phyloP scores from a whole-genome alignment of 2,329 filamentous ascomycete genomes.

The Rachicladosporium sp. region DNA sequence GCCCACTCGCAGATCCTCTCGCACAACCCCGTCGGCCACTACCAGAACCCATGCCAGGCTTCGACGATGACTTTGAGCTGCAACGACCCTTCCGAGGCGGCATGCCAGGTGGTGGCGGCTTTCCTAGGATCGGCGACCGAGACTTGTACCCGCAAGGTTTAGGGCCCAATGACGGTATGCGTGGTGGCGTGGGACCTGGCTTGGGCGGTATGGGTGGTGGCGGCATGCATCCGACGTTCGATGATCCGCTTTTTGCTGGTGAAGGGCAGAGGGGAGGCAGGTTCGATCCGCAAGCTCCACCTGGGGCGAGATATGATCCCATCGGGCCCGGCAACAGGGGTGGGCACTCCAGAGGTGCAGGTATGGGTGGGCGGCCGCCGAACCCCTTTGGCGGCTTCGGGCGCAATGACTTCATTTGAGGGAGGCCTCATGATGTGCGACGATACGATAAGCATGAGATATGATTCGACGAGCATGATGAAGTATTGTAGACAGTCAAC shows the following conservation, averaged over 20 bases:
- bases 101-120: slow-evolving; percentile 12
- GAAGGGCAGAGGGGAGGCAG: slow-evolving; percentile 34
- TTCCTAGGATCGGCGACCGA: slow-evolving; percentile 59
- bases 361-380: slow-evolving; percentile 36
- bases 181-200: slow-evolving; percentile 47
- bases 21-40: slow-evolving; percentile 48
- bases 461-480: no score
- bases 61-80: slow-evolving; percentile 86
- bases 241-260: slow-evolving; percentile 69
- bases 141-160: slow-evolving; percentile 81
- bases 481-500: no score
- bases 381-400: slow-evolving; percentile 52
- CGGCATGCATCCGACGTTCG: slow-evolving; percentile 94
- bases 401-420: slow-evolving; percentile 44
- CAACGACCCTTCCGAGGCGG: slow-evolving; percentile 51
- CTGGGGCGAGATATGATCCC: slow-evolving; percentile 86
- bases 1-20: slow-evolving; percentile 50
- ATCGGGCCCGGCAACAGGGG: slow-evolving; percentile 52
- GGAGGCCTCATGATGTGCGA: no score
- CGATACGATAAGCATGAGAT: no score
- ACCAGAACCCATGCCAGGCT: slow-evolving; percentile 68
- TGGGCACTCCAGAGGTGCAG: slow-evolving; percentile 34
- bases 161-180: slow-evolving; percentile 71
- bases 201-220: slow-evolving; percentile 47
- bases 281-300: slow-evolving; percentile 63